Conservation (phyloP, 805 yeast genomes). For the Suhomyces prunicola region DNA sequence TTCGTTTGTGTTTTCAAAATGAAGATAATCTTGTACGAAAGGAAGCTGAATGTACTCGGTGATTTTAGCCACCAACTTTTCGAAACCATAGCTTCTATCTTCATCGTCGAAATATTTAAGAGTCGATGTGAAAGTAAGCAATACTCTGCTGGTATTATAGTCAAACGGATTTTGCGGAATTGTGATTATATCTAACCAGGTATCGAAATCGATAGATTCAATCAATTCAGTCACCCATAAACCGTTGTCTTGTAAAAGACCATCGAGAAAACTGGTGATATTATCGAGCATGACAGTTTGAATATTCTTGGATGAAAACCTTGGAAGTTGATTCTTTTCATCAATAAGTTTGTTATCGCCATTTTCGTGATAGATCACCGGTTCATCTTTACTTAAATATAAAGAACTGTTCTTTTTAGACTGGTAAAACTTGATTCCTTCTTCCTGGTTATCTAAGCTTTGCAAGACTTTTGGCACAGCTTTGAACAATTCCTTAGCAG, state of each 20-base stretch:
- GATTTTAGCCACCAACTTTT: constrained; percentile 34
- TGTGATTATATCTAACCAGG: constrained; percentile 48
- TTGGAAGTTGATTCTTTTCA: neutral
- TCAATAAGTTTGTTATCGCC: constrained; percentile 10
- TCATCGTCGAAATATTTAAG: constrained; percentile 57
- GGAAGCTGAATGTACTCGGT: constrained; percentile 26
- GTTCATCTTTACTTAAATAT: constrained; percentile 41
- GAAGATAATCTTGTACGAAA: constrained; percentile 26
- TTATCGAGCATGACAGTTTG: constrained; percentile 49
- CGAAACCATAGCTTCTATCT: constrained; percentile 46
- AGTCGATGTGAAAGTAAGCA: constrained; percentile 51
- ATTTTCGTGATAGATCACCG: constrained; percentile 40
- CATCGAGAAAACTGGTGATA: constrained; percentile 47
- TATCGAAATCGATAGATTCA: constrained; percentile 36
- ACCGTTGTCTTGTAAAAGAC: constrained; percentile 50
- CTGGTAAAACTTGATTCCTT: constrained; percentile 47
- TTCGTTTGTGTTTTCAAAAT: constrained; percentile 20
- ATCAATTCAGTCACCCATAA: constrained; percentile 43
- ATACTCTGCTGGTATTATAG: constrained; percentile 51
- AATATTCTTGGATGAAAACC: constrained; percentile 48
- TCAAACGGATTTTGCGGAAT: constrained; percentile 60
- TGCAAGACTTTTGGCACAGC: constrained; percentile 23
- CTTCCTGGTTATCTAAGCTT: constrained; percentile 18
- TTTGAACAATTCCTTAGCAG: constrained; percentile 44
- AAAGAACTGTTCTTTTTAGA: constrained; percentile 26